phyloP scores from a whole-genome alignment of 768 basidiomycete species.

The Termitomyces sp. region DNA sequence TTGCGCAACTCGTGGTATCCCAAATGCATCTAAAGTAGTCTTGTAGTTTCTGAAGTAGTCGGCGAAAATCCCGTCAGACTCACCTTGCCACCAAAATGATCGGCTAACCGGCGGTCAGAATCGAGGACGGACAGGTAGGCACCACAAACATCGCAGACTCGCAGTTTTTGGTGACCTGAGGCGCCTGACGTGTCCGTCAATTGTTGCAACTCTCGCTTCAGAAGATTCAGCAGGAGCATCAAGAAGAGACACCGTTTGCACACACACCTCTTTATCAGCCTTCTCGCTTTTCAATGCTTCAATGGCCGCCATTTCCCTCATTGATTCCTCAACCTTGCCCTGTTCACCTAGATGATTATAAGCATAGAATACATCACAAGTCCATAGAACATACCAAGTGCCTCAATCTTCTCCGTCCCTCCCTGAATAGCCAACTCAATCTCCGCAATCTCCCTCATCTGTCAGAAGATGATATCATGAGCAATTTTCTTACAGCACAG shows the following conservation, averaged over 20 bases:
- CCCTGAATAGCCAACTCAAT: slow-evolving; percentile 99
- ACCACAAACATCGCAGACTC: slow-evolving; percentile 99
- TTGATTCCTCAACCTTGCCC: slow-evolving; percentile 99
- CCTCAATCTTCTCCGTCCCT: slow-evolving; percentile 97
- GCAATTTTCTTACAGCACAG: neutral
- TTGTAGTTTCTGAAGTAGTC: slow-evolving; percentile 19
- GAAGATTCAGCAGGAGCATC: slow-evolving; percentile 13
- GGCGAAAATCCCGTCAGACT: slow-evolving; percentile 27
- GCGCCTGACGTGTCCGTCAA: slow-evolving; percentile 98
- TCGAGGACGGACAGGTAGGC: slow-evolving; percentile 98
- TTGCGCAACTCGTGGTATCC: slow-evolving; percentile 98
- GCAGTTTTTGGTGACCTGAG: slow-evolving; percentile 98
- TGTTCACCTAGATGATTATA: slow-evolving; percentile 69
- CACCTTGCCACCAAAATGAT: slow-evolving; percentile 99
- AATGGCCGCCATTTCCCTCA: slow-evolving; percentile 96
- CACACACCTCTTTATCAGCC: slow-evolving; percentile 84
- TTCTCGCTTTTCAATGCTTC: slow-evolving; percentile 98
- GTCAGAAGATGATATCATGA: slow-evolving; percentile 7
- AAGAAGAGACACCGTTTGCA: neutral
- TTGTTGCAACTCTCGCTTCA: slow-evolving; percentile 88
- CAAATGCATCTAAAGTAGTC: slow-evolving; percentile 82
- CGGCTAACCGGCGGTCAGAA: slow-evolving; percentile 96
- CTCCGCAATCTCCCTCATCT: slow-evolving; percentile 99
- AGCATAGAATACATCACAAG: slow-evolving; percentile 23
- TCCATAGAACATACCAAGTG: slow-evolving; percentile 52